A percentile compares a stretch with the other conserved stretches of the same genome.
Evolutionary conservation across 768 basidiomycete species (phyloP).

Genomic region (Omphalotus guepiniiformis): DNA sequence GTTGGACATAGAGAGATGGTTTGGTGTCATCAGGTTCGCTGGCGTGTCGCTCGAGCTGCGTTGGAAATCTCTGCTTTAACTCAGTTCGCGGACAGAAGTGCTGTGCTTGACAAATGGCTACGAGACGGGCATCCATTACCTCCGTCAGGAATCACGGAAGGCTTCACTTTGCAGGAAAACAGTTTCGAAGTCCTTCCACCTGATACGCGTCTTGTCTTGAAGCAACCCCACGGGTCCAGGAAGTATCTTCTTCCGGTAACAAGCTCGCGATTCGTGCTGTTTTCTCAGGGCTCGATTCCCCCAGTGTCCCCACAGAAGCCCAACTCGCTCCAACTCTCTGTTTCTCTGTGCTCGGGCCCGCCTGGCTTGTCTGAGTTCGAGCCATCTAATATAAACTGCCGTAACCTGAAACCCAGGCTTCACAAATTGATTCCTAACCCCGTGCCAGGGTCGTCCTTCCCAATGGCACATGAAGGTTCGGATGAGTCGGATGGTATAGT

Average conservation of each 20-base stretch:
- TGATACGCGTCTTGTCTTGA: conserved; percentile 36
- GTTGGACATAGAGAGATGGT: conserved; percentile 96
- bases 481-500: conserved; percentile 76
- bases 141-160: conserved; percentile 11
- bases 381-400: conserved; percentile 31
- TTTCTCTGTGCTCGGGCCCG: conserved; percentile 40
- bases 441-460: conserved; percentile 49
- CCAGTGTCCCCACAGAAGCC: conserved; percentile 47
- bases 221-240: conserved; percentile 35
- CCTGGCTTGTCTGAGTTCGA: conserved; percentile 15
- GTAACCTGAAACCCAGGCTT: conserved; percentile 35
- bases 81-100: conserved; percentile 23
- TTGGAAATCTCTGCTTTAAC: conserved; percentile 54
- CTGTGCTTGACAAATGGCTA: conserved; percentile 62
- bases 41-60: conserved; percentile 76
- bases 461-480: conserved; percentile 60
- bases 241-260: conserved; percentile 51
- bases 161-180: conserved; percentile 17
- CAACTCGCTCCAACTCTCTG: conserved; percentile 39
- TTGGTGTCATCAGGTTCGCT: conserved; percentile 98
- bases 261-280: conserved; percentile 37
- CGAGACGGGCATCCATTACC: conserved; percentile 54
- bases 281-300: conserved; percentile 54
- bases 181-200: conserved; percentile 34
- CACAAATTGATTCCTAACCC: conserved; percentile 66